Conservation (phyloP, 176 grass and related monocot genomes). For the Dendrocalamus sinicus region DNA sequence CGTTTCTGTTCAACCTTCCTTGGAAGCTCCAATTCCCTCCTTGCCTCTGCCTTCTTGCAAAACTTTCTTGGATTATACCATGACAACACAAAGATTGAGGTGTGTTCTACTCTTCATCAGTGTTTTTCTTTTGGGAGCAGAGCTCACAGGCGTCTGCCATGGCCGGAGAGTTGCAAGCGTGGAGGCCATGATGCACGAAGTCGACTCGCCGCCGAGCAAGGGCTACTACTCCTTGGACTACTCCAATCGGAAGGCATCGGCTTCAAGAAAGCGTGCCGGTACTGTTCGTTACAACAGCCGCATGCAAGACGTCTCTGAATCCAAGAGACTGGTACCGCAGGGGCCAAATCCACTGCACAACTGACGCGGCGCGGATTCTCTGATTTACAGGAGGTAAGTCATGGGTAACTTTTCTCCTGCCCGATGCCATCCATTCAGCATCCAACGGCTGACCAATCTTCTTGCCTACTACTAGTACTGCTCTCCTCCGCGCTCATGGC, state of each 20-base stretch:
- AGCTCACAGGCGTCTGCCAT: conserved; percentile 20
- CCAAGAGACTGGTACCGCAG: conserved; percentile 35
- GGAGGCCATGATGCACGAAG: not conserved
- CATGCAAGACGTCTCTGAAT: conserved; percentile 3
- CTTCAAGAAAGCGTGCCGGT: not conserved
- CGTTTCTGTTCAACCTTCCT: not conserved
- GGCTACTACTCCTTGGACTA: not conserved
- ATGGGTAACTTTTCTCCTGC: too few relatives aligned
- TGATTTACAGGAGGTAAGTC: too few relatives aligned
- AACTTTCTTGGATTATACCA: not conserved
- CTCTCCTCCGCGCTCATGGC: conserved; percentile 23
- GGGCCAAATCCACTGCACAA: conserved; percentile 51
- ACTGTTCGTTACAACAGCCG: not conserved
- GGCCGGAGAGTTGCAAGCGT: conserved; percentile 3
- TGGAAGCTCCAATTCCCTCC: not conserved
- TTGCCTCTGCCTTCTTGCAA: not conserved
- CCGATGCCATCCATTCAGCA: too few relatives aligned
- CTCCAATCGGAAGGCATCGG: not conserved
- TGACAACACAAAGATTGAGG: not conserved
- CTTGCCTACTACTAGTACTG: not conserved
- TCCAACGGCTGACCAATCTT: too few relatives aligned
- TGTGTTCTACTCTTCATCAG: not conserved
- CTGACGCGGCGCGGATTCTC: too few relatives aligned
- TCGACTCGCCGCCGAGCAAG: not conserved
- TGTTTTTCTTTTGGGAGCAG: conserved; percentile 12